phyloP scores from a whole-genome alignment of 768 basidiomycete species.

The Scleroderma bovista region DNA sequence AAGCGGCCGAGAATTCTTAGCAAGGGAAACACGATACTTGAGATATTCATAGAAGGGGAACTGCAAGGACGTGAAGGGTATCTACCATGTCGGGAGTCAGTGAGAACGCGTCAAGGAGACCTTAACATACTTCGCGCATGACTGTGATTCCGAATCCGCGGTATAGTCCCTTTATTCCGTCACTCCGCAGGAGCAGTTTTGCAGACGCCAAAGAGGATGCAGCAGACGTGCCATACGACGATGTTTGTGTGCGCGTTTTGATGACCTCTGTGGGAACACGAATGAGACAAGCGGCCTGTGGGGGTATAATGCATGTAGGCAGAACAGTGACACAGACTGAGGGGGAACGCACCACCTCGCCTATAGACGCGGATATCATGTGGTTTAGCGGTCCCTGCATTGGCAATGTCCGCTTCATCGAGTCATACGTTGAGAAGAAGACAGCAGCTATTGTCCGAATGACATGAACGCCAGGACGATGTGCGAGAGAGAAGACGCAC shows the following conservation, averaged over 20 bases:
- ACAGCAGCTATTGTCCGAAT: constrained; percentile 62
- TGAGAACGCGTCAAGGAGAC: constrained; percentile 2
- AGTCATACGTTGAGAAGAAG: constrained; percentile 94
- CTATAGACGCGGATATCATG: constrained; percentile 52
- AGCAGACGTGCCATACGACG: constrained; percentile 57
- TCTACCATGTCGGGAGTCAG: constrained; percentile 41
- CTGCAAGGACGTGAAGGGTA: constrained; percentile 94
- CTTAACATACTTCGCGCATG: constrained; percentile 49
- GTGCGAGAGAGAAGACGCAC: constrained; percentile 37
- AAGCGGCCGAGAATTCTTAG: constrained; percentile 49
- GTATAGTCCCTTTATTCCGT: constrained; percentile 79
- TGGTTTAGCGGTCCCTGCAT: constrained; percentile 58
- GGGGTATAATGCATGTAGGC: background rate
- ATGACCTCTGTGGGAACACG: constrained; percentile 96
- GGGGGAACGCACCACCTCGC: constrained; percentile 45
- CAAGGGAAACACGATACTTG: constrained; percentile 58
- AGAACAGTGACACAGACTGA: constrained; percentile 9
- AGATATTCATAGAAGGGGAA: constrained; percentile 93
- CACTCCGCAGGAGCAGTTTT: constrained; percentile 46
- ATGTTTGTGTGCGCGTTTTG: constrained; percentile 89
- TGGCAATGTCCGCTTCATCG: constrained; percentile 72
- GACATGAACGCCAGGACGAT: constrained; percentile 1
- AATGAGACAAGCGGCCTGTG: constrained; percentile 80
- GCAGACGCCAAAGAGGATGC: constrained; percentile 59
- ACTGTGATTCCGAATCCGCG: constrained; percentile 82